Conservation (phyloP, 176 grass and related monocot genomes). For the Eleusine coracana region DNA sequence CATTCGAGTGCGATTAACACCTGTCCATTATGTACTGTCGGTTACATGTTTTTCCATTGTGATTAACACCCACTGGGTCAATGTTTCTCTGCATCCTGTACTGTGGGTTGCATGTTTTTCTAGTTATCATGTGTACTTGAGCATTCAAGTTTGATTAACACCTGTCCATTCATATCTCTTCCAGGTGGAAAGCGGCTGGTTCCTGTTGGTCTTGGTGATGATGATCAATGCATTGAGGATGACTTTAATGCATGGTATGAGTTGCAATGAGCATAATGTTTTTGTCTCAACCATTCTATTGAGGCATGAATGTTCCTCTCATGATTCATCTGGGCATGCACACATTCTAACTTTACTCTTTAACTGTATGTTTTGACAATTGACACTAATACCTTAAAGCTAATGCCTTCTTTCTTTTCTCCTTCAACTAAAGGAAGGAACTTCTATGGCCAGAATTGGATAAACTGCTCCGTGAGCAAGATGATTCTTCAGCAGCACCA, state of each 20-base stretch:
- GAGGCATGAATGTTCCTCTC: background rate
- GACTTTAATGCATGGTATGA: slow-evolving; percentile 84
- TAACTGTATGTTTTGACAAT: slow-evolving; percentile 17
- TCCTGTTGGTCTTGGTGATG: slow-evolving; percentile 90
- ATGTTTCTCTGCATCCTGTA: background rate
- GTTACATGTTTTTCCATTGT: too few relatives aligned
- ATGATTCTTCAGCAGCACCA: slow-evolving; percentile 47
- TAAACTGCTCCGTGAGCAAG: slow-evolving; percentile 71
- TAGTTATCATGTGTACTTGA: background rate
- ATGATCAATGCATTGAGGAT: slow-evolving; percentile 97
- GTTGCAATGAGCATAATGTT: slow-evolving; percentile 2
- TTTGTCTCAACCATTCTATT: background rate
- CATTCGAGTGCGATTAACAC: too few relatives aligned
- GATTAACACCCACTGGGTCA: too few relatives aligned
- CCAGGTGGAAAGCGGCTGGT: slow-evolving; percentile 75
- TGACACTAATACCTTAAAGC: slow-evolving; percentile 3
- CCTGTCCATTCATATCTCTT: slow-evolving; percentile 29
- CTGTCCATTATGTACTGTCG: too few relatives aligned
- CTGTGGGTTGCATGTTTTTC: background rate
- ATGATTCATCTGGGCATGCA: slow-evolving; percentile 11
- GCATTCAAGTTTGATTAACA: slow-evolving; percentile 5
- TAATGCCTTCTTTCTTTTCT: slow-evolving; percentile 16
- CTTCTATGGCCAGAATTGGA: slow-evolving; percentile 86
- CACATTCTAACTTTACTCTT: background rate
- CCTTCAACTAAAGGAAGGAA: slow-evolving; percentile 75